Percentiles rank a stretch among this genome's conserved stretches.
phyloP scores from a whole-genome alignment of 768 basidiomycete genomes.

The Lactifluus echinatus region DNA sequence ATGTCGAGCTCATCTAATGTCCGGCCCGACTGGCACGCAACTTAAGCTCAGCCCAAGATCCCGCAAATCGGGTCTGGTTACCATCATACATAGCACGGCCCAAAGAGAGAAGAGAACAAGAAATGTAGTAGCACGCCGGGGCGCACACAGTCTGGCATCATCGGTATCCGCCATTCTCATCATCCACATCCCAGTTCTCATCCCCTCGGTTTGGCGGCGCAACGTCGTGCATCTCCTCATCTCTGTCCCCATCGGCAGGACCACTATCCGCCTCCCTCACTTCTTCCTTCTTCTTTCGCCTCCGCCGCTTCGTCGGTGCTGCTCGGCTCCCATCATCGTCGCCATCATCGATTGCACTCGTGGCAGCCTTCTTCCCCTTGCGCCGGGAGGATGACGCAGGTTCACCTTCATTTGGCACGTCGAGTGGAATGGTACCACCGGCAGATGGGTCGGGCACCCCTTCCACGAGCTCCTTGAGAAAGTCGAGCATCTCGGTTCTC shows the following conservation, averaged over 20 bases:
- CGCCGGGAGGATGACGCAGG: conserved; percentile 39
- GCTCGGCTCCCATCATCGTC: conserved; percentile 30
- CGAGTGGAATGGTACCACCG: conserved; percentile 69
- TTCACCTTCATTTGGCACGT: conserved; percentile 55
- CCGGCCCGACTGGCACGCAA: conserved; percentile 15
- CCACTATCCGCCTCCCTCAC: conserved; percentile 27
- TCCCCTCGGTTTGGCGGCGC: conserved; percentile 20
- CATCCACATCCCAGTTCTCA: conserved; percentile 38
- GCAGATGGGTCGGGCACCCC: conserved; percentile 80
- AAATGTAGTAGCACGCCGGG: neutral
- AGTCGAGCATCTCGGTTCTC: conserved; percentile 83
- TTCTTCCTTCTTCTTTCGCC: conserved; percentile 42
- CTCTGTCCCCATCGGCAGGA: conserved; percentile 29
- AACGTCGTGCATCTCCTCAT: conserved; percentile 28
- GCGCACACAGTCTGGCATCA: neutral
- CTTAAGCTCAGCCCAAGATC: no score
- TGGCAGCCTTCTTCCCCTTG: conserved; percentile 48
- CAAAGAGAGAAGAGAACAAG: neutral
- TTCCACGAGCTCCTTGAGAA: conserved; percentile 87
- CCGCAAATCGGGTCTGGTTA: neutral
- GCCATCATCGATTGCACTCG: conserved; percentile 31
- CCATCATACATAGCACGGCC: conserved; percentile 4
- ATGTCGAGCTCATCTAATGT: conserved; percentile 72
- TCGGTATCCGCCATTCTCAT: conserved; percentile 7
- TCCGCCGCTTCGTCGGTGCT: conserved; percentile 36